Evolutionary conservation across 495 filamentous ascomycete species (phyloP), one percentile per base, ranked within the genome.

Genomic region (Neurospora cerealis): DNA sequence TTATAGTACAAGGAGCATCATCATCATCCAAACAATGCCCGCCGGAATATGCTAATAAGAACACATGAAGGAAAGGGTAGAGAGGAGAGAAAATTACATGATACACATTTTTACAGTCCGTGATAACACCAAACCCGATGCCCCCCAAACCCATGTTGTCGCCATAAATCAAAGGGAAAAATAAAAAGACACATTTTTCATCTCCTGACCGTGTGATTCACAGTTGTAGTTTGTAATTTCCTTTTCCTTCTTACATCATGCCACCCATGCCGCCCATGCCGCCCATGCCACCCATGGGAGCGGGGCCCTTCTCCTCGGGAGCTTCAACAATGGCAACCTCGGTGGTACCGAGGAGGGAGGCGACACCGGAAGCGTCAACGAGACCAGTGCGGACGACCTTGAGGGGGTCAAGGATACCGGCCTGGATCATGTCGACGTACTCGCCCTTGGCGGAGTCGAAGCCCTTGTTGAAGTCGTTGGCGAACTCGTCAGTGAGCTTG

Each of bases 321-420:
- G 96, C 96, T 84, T 99, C 96, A 72, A 97, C 93, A 75, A 99
- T 95, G 71, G 95, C 94, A 74, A 97, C 95, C 85, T 99, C 96
- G 75, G 96, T 99, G 77, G 96, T 99, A 83, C 96, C 96, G 75
- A 99, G 92, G 72, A 99, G 89, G 71, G 95, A 98, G 54, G 96
- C 95, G 77, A 99, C 96, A 86, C 96, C 96, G 82, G 91, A 93
- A 79, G 96, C 96, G 83, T 99, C 96, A 80, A 95, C 88, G 42
- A 99, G 89, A 72, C 92, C 93, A 74, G 95, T 99, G 77, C 96
- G 93, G 79, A 99, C 96, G 75, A 99, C 96, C 92, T 99, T 99
- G 88, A 99, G 91, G 69, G 96, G 96, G 81, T 99, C 96, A 78
- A 99, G 91, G 83, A 99, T 98, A 91, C 96, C 96, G 73, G 93